Percentiles rank a stretch among this genome's conserved stretches.
Conservation (phyloP, 1,284 basidiomycete genomes). For the Ustilago curta region DNA sequence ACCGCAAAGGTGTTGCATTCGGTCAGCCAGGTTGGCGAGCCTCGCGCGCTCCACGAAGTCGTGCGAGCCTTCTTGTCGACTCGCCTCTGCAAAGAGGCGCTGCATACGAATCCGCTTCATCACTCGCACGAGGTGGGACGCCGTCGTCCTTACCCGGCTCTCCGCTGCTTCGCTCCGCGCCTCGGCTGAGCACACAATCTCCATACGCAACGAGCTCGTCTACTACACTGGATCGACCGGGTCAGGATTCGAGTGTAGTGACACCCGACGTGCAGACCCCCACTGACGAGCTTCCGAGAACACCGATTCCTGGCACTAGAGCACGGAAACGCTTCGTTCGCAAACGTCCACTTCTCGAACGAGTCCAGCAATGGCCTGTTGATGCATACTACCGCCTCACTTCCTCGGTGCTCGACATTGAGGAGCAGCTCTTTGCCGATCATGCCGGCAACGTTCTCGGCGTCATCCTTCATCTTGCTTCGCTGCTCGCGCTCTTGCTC, state of each 20-base stretch:
- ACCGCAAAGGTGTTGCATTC: constrained; percentile 52
- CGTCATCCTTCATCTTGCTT: constrained; percentile 31
- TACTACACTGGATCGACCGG: background rate
- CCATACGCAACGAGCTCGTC: constrained; percentile 11
- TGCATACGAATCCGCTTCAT: constrained; percentile 11
- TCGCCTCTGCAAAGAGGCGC: constrained; percentile 29
- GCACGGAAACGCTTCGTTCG: constrained; percentile 38
- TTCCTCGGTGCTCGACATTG: constrained; percentile 35
- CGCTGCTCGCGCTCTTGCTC: constrained; percentile 40
- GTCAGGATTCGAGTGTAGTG: background rate
- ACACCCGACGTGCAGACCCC: background rate
- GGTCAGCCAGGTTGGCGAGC: constrained; percentile 52
- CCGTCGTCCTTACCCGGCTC: constrained; percentile 25
- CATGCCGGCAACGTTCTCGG: constrained; percentile 49
- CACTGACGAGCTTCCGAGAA: background rate
- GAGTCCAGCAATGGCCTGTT: constrained; percentile 41
- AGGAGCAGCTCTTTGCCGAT: constrained; percentile 44
- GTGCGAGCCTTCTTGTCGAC: constrained; percentile 21
- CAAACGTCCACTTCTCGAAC: constrained; percentile 31
- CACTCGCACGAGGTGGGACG: constrained; percentile 19
- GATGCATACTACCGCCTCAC: constrained; percentile 34
- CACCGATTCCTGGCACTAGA: background rate
- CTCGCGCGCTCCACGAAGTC: constrained; percentile 39
- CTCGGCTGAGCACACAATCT: constrained; percentile 11
- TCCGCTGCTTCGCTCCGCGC: constrained; percentile 18